Evolutionary conservation across 805 yeast species (phyloP), one percentile per base, ranked within the genome.

Genomic region (Hanseniaspora nectarophila): DNA sequence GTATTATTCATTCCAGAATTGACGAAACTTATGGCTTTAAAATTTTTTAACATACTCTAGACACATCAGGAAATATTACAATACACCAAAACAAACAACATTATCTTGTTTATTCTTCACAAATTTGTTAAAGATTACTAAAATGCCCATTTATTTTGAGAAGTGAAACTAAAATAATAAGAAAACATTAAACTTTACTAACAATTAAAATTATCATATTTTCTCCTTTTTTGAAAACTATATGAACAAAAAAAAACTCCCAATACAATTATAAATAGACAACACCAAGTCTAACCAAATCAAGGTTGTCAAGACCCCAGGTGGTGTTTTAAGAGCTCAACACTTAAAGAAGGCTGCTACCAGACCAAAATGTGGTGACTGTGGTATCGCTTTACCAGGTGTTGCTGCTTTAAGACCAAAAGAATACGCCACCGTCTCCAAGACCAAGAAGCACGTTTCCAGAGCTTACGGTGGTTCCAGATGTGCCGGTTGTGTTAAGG

Each of bases 231-330:
- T 42, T 12, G 29, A 40, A 15, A 26, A 24, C 16, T 16, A 34
- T 18, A 23, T n/a, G 10, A 16, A n/a, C 13, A 44, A 10, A 16
- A 4, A 26, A 42, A 34, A 33, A 32, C 39, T 15, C 10, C n/a
- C 31, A 15, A 12, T 31, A 12, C 32, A 40, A 45, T 54, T 23
- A 29, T 44, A 34, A 40, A 49, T 57, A 85, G 94, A 88, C 95
- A 92, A 92, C 95, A 89, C 98, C 83, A 84, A 82, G 76, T 92
- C 98, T 67, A 92, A 92, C 95, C 86, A 85, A 81, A 90, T 92
- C 81, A 90, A 85, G 89, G 95, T 90, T 76, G 95, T 90, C 69
- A 92, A 90, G 86, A 92, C 99, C 77, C 98, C 99, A 76, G 99
- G 99, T 82, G 97, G 97, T 73, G 84, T 83, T 76, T 82, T 92